A percentile compares a stretch with the other conserved stretches of the same genome.
Conservation (phyloP, 1,139 yeast genomes). For the Lodderomyces jiufengensis region DNA sequence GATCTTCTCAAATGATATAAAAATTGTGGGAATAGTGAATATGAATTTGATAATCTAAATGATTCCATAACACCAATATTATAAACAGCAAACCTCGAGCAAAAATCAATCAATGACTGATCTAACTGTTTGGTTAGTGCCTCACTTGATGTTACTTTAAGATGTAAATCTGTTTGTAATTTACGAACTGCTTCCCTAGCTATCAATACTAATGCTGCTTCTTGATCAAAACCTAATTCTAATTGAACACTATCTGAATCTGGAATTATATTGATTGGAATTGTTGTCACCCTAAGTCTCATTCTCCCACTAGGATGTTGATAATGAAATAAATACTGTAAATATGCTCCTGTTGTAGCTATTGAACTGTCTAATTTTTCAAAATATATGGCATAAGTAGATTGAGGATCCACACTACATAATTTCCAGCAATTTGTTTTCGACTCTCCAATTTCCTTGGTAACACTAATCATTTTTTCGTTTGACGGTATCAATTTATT, state of each 20-base stretch:
- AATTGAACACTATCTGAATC: constrained; percentile 40
- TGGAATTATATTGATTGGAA: constrained; percentile 38
- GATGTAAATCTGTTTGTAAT: constrained; percentile 25
- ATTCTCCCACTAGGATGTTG: constrained; percentile 53
- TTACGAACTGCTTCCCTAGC: constrained; percentile 53
- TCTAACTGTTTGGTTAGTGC: constrained; percentile 81
- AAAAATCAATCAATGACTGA: constrained; percentile 75
- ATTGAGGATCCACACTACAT: constrained; percentile 52
- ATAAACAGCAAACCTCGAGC: constrained; percentile 86
- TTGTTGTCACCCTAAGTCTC: constrained; percentile 50
- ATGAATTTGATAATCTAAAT: constrained; percentile 74
- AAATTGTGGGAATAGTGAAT: constrained; percentile 75
- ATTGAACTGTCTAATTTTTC: constrained; percentile 44
- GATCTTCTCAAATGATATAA: constrained; percentile 70
- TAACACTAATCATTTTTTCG: constrained; percentile 24
- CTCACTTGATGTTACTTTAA: constrained; percentile 20
- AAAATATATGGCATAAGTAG: constrained; percentile 55
- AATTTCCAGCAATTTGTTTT: constrained; percentile 61
- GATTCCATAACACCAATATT: constrained; percentile 71
- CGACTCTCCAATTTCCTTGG: constrained; percentile 42
- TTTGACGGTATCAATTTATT: constrained; percentile 20
- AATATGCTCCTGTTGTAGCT: constrained; percentile 20
- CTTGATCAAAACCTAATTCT: constrained; percentile 59
- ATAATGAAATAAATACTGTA: constrained; percentile 76
- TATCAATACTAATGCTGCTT: constrained; percentile 62